These are phyloP conservation scores for Volvox carteri DNA, from an alignment of 163 green algal species.

Conservation along the genomic window DNA sequence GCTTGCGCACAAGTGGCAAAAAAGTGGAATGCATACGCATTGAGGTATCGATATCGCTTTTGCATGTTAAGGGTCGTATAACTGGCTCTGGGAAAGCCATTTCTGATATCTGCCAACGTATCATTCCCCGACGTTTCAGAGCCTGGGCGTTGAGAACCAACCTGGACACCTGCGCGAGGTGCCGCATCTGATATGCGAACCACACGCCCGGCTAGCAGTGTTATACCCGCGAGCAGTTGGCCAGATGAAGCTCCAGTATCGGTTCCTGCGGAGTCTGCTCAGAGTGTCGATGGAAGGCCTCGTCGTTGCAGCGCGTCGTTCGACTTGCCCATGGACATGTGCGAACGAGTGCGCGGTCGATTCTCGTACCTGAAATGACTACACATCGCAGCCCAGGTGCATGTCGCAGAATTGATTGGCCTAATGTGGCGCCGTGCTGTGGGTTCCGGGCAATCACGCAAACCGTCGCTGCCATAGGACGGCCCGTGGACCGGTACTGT, in stretches of 20 bases:
- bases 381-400: neutral
- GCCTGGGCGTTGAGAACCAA: neutral
- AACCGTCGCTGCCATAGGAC: neutral
- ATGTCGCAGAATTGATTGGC: neutral
- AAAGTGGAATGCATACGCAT: no score
- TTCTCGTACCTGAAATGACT: slow-evolving; percentile 7
- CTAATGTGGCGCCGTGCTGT: neutral
- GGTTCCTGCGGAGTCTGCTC: neutral
- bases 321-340: no score
- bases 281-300: no score
- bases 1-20: no score
- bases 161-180: neutral
- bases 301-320: neutral
- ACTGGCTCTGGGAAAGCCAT: no score
- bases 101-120: no score
- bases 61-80: no score
- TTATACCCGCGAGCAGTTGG: neutral
- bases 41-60: no score
- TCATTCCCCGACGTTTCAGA: no score
- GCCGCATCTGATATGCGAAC: slow-evolving; percentile 17
- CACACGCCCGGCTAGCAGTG: neutral
- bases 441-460: neutral
- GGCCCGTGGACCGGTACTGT: neutral
- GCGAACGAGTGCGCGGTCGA: no score
- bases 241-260: neutral